phyloP scores from a whole-genome alignment of 2,329 filamentous ascomycete genomes.

The Microdochium bolleyi region DNA sequence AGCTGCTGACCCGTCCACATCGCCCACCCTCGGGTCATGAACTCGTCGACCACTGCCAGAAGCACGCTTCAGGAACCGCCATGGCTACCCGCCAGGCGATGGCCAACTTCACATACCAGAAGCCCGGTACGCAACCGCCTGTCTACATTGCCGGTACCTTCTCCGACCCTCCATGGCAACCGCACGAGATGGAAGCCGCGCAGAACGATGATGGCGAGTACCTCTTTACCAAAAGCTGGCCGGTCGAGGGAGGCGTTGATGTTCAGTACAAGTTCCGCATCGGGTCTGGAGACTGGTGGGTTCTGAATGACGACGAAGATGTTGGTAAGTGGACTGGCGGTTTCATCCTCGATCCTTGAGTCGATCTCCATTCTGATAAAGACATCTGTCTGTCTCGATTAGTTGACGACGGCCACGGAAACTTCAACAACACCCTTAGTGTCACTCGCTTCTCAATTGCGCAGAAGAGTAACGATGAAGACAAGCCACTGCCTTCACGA shows the following conservation, averaged over 20 bases:
- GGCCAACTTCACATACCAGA: conserved; percentile 53
- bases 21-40: conserved; percentile 5
- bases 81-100: conserved; percentile 30
- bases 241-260: conserved; percentile 45
- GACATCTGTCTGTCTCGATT: conserved; percentile 1
- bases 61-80: conserved; percentile 1
- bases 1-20: neutral
- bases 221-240: conserved; percentile 49
- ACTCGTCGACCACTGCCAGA: conserved; percentile 5
- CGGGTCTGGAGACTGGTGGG: conserved; percentile 62
- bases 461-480: conserved; percentile 7
- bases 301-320: conserved; percentile 53
- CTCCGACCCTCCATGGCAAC: conserved; percentile 58
- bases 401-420: conserved; percentile 35
- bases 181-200: conserved; percentile 54
- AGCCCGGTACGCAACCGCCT: conserved; percentile 53
- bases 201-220: conserved; percentile 43
- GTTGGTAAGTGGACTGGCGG: conserved; percentile 50
- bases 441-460: conserved; percentile 12
- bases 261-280: conserved; percentile 72
- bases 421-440: conserved; percentile 38
- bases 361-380: conserved; percentile 1
- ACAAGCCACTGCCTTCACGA: conserved; percentile 5
- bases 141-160: conserved; percentile 66
- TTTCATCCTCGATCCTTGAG: conserved; percentile 7